These are phyloP conservation scores for Schizophyllum amplum DNA, from an alignment of 1,284 basidiomycete genomes.

Conservation along the genomic window DNA sequence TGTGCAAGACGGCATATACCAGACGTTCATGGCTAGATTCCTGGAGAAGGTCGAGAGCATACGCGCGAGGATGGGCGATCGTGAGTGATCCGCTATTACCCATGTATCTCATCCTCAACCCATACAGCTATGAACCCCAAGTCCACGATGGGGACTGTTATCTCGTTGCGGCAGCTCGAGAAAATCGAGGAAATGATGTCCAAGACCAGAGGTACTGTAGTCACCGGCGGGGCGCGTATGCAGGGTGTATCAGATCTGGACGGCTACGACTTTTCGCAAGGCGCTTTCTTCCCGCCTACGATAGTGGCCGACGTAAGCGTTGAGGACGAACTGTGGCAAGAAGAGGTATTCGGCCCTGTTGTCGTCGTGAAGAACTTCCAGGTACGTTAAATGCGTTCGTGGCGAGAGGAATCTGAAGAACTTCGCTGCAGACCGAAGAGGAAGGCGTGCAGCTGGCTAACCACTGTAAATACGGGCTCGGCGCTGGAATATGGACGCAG, in stretches of 20 bases:
- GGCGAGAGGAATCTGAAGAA: neutral
- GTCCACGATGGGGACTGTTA: slow-evolving; percentile 72
- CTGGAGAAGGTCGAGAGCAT: slow-evolving; percentile 57
- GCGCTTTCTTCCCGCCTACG: slow-evolving; percentile 73
- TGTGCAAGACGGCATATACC: slow-evolving; percentile 60
- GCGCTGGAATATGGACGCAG: slow-evolving; percentile 74
- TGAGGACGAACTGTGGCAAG: slow-evolving; percentile 64
- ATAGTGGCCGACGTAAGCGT: slow-evolving; percentile 52
- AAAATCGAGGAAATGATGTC: slow-evolving; percentile 55
- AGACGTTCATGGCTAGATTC: slow-evolving; percentile 55
- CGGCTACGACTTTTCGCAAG: slow-evolving; percentile 56
- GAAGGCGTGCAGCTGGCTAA: slow-evolving; percentile 69
- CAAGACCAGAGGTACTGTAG: slow-evolving; percentile 38
- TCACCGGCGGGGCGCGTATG: slow-evolving; percentile 62
- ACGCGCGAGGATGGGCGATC: slow-evolving; percentile 63
- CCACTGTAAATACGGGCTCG: slow-evolving; percentile 69
- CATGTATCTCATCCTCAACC: slow-evolving; percentile 1
- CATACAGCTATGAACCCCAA: slow-evolving; percentile 54
- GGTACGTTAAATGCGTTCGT: slow-evolving; percentile 29
- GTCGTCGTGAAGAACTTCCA: slow-evolving; percentile 60
- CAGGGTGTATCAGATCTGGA: slow-evolving; percentile 54
- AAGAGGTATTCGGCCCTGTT: slow-evolving; percentile 78
- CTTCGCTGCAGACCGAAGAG: slow-evolving; percentile 34
- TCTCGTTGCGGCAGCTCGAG: slow-evolving; percentile 53
- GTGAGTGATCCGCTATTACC: slow-evolving; percentile 31